A percentile compares a stretch with the other conserved stretches of the same genome.
Evolutionary conservation across 352 stramenopile genomes (phyloP).

Genomic region (Elongisporangium prolatum): DNA sequence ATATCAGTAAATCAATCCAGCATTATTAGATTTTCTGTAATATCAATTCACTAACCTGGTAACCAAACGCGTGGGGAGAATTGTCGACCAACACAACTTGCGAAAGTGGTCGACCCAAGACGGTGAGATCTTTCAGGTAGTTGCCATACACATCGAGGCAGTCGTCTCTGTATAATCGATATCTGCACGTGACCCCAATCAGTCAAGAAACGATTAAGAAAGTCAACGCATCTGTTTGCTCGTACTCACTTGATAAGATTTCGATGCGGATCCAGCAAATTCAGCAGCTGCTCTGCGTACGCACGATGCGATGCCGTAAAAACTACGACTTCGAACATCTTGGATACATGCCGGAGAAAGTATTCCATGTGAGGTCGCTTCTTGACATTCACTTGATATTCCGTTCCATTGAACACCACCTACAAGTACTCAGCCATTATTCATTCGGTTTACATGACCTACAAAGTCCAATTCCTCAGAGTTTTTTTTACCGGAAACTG

Average conservation of each 20-base stretch:
- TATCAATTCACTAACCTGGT: conserved; percentile 72
- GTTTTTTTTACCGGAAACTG: conserved; percentile 91
- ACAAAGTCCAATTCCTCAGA: neutral
- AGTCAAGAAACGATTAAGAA: neutral
- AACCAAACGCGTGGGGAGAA: conserved; percentile 96
- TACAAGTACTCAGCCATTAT: conserved; percentile 7
- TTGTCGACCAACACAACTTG: conserved; percentile 97
- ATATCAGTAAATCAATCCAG: neutral
- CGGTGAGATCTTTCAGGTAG: conserved; percentile 98
- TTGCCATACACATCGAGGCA: conserved; percentile 97
- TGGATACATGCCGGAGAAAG: conserved; percentile 91
- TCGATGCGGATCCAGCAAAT: conserved; percentile 93
- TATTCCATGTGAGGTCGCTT: conserved; percentile 94
- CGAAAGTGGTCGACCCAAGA: conserved; percentile 91
- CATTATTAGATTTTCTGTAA: neutral
- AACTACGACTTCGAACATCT: conserved; percentile 98
- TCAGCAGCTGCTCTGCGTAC: conserved; percentile 96
- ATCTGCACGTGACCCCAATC: conserved; percentile 45
- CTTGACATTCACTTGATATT: conserved; percentile 95
- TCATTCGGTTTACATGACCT: neutral
- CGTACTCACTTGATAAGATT: conserved; percentile 81
- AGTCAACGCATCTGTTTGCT: neutral
- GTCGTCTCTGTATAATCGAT: conserved; percentile 94
- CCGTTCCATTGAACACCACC: conserved; percentile 93
- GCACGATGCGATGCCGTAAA: conserved; percentile 96